These are phyloP conservation scores for Inga laurina DNA, from an alignment of 306 rosid species.

Conservation along the genomic window DNA sequence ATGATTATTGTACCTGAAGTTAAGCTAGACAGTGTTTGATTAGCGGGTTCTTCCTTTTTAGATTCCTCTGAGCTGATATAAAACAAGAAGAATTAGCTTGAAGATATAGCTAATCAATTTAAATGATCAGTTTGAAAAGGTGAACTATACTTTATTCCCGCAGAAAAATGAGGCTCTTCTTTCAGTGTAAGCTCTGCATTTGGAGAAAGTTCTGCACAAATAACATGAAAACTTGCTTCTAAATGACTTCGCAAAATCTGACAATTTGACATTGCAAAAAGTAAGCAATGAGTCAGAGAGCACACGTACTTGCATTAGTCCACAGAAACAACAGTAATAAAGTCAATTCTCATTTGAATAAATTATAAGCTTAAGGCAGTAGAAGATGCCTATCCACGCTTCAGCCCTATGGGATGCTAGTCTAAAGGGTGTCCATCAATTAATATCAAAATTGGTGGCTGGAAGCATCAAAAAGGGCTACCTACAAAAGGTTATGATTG, in stretches of 20 bases:
- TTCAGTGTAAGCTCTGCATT: slow-evolving; percentile 57
- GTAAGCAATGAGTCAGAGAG: slow-evolving; percentile 13
- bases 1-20: slow-evolving; percentile 57
- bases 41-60: slow-evolving; percentile 41
- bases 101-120: slow-evolving; percentile 18
- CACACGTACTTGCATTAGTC: neutral
- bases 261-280: neutral
- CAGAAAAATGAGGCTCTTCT: slow-evolving; percentile 55
- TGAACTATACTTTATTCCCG: slow-evolving; percentile 50
- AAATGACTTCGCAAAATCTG: slow-evolving; percentile 17
- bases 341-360: neutral
- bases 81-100: slow-evolving; percentile 37
- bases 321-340: neutral
- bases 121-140: slow-evolving; percentile 31
- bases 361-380: neutral
- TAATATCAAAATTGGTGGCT: neutral
- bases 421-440: neutral
- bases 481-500: neutral
- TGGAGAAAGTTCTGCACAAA: slow-evolving; percentile 58
- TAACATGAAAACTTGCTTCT: neutral
- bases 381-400: neutral
- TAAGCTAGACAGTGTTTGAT: slow-evolving; percentile 44
- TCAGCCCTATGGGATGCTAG: neutral
- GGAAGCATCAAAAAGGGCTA: neutral
- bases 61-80: slow-evolving; percentile 64